Evolutionary conservation across 768 basidiomycete genomes (phyloP).

Genomic region (Rhodotorula taiwanensis): DNA sequence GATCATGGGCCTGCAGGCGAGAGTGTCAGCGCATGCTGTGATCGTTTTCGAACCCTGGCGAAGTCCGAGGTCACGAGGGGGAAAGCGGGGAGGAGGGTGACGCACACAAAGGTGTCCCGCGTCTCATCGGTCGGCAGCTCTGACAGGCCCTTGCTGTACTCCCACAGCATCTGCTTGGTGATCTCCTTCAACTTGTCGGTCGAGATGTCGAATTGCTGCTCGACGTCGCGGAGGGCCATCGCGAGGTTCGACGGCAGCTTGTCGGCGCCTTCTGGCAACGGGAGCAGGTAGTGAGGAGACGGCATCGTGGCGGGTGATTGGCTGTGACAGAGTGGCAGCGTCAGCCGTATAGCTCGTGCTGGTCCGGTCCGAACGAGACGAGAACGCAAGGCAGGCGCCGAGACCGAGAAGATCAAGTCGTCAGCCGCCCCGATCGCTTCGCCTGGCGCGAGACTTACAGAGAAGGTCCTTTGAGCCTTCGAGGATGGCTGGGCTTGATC

Average conservation of each 20-base stretch:
- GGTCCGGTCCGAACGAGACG: too few species aligned
- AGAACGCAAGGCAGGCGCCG: too few species aligned
- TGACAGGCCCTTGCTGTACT: constrained; percentile 66
- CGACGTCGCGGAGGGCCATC: constrained; percentile 38
- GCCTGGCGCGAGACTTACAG: too few species aligned
- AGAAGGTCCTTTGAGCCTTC: too few species aligned
- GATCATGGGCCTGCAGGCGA: constrained; percentile 50
- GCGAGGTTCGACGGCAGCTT: constrained; percentile 1
- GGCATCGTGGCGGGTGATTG: background rate
- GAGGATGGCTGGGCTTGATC: too few species aligned
- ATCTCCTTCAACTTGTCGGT: constrained; percentile 60
- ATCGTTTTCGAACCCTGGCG: too few species aligned
- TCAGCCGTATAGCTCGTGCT: too few species aligned
- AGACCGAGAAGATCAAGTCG: too few species aligned
- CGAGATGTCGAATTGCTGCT: constrained; percentile 63
- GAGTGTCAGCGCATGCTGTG: background rate
- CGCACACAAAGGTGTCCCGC: constrained; percentile 53
- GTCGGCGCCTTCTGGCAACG: background rate
- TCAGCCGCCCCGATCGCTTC: too few species aligned
- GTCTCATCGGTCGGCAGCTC: constrained; percentile 57
- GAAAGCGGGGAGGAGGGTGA: background rate
- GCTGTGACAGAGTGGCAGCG: background rate
- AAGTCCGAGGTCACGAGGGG: too few species aligned
- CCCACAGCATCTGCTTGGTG: constrained; percentile 69
- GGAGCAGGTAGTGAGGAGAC: constrained; percentile 31